These are phyloP conservation scores for Cardamine chenopodiifolia DNA, from an alignment of 345 rosid species.

Conservation along the genomic window DNA sequence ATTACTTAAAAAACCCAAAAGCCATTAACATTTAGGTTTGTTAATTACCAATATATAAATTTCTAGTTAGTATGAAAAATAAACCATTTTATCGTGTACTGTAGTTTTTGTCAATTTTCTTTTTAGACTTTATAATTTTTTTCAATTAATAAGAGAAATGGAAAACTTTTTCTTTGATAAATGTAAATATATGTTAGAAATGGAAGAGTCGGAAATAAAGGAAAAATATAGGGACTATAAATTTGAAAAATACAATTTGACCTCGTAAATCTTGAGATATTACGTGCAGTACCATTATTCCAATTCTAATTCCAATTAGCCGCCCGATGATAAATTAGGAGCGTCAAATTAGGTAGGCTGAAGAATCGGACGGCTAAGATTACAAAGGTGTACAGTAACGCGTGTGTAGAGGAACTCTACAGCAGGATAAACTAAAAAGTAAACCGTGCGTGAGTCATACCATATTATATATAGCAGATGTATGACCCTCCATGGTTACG, in stretches of 20 bases:
- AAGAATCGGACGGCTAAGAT: constrained; percentile 23
- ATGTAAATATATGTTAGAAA: not conserved
- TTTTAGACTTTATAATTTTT: not conserved
- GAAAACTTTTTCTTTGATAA: too few relatives aligned
- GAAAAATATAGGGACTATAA: not conserved
- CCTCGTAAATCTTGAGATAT: not conserved
- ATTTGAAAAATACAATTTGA: not conserved
- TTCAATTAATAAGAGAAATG: not conserved
- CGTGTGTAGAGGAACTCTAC: not conserved
- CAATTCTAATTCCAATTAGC: not conserved
- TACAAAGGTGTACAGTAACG: not conserved
- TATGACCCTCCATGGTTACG: constrained; percentile 36
- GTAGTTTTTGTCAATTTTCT: not conserved
- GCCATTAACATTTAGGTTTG: not conserved
- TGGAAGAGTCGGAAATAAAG: not conserved
- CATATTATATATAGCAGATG: not conserved
- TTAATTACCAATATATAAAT: not conserved
- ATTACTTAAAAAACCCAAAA: constrained; percentile 11
- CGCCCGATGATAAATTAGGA: not conserved
- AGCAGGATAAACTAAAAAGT: not conserved
- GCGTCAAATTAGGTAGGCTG: constrained; percentile 3
- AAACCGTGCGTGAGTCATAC: not conserved
- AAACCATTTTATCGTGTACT: not conserved
- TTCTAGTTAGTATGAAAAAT: not conserved
- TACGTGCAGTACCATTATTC: not conserved